These are phyloP conservation scores for Annulohypoxylon moriforme DNA, from an alignment of 495 filamentous ascomycete genomes.

Conservation along the genomic window DNA sequence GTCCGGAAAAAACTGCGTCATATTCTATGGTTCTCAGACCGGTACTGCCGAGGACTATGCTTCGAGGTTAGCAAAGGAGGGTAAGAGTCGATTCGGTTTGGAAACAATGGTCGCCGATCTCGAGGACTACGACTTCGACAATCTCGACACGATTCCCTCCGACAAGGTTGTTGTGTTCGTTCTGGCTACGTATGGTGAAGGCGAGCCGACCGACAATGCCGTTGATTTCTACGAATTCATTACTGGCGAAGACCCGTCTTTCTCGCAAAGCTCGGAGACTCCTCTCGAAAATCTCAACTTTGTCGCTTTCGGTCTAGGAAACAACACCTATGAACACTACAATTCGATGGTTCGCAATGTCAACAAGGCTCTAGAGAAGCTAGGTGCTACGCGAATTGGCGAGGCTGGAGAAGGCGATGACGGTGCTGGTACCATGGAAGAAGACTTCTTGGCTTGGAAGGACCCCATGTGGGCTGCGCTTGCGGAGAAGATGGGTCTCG, in stretches of 20 bases:
- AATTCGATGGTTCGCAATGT: conserved; percentile 97
- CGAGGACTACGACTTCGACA: conserved; percentile 98
- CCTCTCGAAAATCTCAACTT: conserved; percentile 89
- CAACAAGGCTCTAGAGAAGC: conserved; percentile 78
- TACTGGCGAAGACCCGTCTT: conserved; percentile 79
- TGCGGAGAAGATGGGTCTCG: conserved; percentile 81
- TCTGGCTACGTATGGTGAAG: conserved; percentile 96
- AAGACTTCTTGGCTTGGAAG: conserved; percentile 99
- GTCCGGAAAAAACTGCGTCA: conserved; percentile 93
- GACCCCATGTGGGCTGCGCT: conserved; percentile 97
- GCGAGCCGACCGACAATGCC: conserved; percentile 98
- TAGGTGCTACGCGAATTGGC: conserved; percentile 86
- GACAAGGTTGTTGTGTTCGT: conserved; percentile 97
- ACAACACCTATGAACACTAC: conserved; percentile 99
- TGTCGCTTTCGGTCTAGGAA: conserved; percentile 93
- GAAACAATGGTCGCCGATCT: conserved; percentile 99
- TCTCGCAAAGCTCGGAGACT: conserved; percentile 81
- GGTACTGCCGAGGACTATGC: conserved; percentile 99
- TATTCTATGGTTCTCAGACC: conserved; percentile 98
- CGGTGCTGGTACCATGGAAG: conserved; percentile 98
- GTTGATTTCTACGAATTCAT: conserved; percentile 99
- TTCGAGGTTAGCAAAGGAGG: conserved; percentile 96
- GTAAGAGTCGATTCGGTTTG: conserved; percentile 92
- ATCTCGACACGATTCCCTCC: conserved; percentile 85
- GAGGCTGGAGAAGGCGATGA: conserved; percentile 95